Conservation (phyloP, 1,284 basidiomycete species). For the Puccinia hordei region DNA sequence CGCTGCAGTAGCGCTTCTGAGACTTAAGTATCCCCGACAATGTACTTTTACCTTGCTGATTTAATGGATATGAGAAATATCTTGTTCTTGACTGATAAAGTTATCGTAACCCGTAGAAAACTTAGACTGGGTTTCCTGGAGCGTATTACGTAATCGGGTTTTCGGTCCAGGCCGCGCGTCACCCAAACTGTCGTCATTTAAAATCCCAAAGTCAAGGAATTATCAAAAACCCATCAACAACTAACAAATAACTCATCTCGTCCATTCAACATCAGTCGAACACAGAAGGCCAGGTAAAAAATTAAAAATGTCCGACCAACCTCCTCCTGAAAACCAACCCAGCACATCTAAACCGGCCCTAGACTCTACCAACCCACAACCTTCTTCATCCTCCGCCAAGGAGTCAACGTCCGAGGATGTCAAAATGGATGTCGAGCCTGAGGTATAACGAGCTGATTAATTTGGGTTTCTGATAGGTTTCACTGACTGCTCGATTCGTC, state of each 20-base stretch:
- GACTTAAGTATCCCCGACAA: too few relatives aligned
- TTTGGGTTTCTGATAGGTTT: too few relatives aligned
- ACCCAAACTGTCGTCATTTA: neutral
- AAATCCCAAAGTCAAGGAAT: too few relatives aligned
- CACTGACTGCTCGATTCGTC: neutral
- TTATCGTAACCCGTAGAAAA: too few relatives aligned
- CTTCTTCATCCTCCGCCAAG: neutral
- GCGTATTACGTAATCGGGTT: neutral
- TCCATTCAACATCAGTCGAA: neutral
- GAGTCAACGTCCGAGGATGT: slow-evolving; percentile 23
- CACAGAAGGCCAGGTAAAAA: neutral
- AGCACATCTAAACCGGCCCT: slow-evolving; percentile 20
- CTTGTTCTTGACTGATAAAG: too few relatives aligned
- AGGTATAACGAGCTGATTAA: neutral
- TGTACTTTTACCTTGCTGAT: too few relatives aligned
- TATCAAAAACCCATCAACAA: neutral
- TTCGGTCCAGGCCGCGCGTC: neutral
- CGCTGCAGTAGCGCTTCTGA: too few relatives aligned
- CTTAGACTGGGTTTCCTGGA: neutral
- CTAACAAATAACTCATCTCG: neutral
- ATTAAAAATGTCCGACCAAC: slow-evolving; percentile 36
- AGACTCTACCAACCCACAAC: slow-evolving; percentile 6
- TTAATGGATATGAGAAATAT: too few relatives aligned
- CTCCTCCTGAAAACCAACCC: slow-evolving; percentile 18
- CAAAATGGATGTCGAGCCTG: slow-evolving; percentile 29